Base-by-base conservation (phyloP, 768 basidiomycete species). In the Mycena vulgaris region DNA sequence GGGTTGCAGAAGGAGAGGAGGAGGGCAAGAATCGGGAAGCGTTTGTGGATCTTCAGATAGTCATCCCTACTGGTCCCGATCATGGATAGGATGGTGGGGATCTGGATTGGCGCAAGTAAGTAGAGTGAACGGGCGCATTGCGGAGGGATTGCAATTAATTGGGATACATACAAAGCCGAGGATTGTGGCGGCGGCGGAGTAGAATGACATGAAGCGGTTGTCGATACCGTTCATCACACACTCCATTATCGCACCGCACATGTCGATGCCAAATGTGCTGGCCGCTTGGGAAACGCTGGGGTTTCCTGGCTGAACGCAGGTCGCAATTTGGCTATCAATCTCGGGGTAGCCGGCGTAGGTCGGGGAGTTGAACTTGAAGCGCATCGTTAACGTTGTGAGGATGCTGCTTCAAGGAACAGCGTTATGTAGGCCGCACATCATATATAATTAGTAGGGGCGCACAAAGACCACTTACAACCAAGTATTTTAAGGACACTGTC, bases 31-130 rank as follows among this genome's bases (percentile, higher is more conserved):
- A 62, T 28, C 6, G 59, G 59, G n/a, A 61, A 61, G 48, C 33
- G 59, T 42, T 61, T 61, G 59, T 61, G 59, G 27, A 61, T 61
- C 59, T 27, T 61, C 10, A 60, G 59, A 49, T 61, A 33, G 37
- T 61, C 59, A 10, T 61, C 59, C 47, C 59, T 47, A 47, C 47
- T 49, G 9, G 59, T 61, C 31, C 59, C 59, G 30, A 49, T 23
- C 59, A 61, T 61, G 25, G 47, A 61, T 27, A 61, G n/a, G 21
- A 61, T 37, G 47, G 59, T 61, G n/a, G 59, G 59, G 35, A 61
- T 61, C 59, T 61, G 47, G 27, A 61, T 6, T 19, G 25, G 31
- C 31, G 2, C 58, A n/a, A 59, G 58, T 59, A 40, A 59, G 2
- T 14, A 35, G 31, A 37, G 13, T 39, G 9, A 39, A 16, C 39